phyloP scores from a whole-genome alignment of 163 green algal genomes.

The Scenedesmus sp. region DNA sequence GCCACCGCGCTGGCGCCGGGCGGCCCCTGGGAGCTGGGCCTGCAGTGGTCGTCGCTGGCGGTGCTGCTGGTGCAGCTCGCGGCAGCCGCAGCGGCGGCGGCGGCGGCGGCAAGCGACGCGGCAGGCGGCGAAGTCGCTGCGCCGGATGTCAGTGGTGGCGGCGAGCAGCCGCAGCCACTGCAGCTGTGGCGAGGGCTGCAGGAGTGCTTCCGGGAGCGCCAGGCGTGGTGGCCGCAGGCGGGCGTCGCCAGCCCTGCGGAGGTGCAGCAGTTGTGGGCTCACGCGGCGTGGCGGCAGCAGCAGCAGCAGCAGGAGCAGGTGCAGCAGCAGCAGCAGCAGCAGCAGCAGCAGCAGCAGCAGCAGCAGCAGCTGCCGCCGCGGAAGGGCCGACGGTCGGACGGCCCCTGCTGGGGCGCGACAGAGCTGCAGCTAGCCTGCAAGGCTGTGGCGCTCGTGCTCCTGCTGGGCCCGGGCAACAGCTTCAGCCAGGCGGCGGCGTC shows the following conservation, averaged over 20 bases:
- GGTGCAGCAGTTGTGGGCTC: background rate
- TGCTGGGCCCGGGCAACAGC: conserved; percentile 16
- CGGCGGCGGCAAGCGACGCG: background rate
- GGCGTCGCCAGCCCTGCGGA: background rate
- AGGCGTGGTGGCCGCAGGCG: background rate
- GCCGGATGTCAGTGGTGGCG: background rate
- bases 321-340: conserved; percentile 11
- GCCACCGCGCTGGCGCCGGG: background rate
- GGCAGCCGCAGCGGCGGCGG: background rate
- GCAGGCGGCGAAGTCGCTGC: background rate
- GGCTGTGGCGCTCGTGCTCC: background rate
- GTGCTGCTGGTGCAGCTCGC: conserved; percentile 21
- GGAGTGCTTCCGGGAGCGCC: background rate
- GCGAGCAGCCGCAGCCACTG: background rate
- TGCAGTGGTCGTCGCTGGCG: background rate
- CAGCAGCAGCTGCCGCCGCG: background rate
- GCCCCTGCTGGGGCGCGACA: background rate
- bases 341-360: background rate
- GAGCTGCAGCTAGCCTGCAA: conserved; percentile 27
- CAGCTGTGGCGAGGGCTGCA: conserved; percentile 7
- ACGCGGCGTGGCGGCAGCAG: background rate
- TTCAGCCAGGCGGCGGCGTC: background rate
- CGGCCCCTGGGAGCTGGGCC: no score
- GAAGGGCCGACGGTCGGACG: background rate
- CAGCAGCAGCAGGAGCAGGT: conserved; percentile 5